phyloP scores from a whole-genome alignment of 768 basidiomycete species.

The Strobilomyces confusus region DNA sequence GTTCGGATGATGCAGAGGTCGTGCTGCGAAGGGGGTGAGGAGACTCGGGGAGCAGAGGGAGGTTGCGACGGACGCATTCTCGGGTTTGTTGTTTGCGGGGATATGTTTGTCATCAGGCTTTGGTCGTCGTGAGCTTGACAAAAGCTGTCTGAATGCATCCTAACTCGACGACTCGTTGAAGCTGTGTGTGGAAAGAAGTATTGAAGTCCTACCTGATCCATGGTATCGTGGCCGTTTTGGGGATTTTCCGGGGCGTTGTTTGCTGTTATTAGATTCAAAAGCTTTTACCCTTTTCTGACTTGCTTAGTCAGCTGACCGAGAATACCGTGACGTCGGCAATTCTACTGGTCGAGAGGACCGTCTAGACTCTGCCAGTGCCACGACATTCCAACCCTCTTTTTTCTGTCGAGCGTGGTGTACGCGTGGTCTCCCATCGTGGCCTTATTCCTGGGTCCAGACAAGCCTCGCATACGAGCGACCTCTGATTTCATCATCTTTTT shows the following conservation, averaged over 20 bases:
- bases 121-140: conserved; percentile 33
- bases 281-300: conserved; percentile 12
- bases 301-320: conserved; percentile 6
- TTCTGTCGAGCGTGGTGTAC: background rate
- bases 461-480: background rate
- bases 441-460: conserved; percentile 5
- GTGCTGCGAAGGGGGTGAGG: conserved; percentile 34
- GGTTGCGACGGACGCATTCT: conserved; percentile 16
- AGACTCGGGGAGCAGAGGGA: background rate
- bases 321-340: background rate
- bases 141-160: conserved; percentile 59
- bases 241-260: conserved; percentile 20
- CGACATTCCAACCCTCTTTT: background rate
- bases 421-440: background rate
- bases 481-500: conserved; percentile 9
- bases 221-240: conserved; percentile 5
- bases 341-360: background rate
- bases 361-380: conserved; percentile 9
- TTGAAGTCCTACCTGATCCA: conserved; percentile 26
- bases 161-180: conserved; percentile 21
- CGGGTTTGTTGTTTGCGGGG: background rate
- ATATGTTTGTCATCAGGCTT: conserved; percentile 11
- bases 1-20: conserved; percentile 46
- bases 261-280: conserved; percentile 26
- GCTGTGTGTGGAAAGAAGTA: background rate